A percentile compares a stretch with the other conserved stretches of the same genome.
Conservation (phyloP, 2,329 filamentous ascomycete genomes). For the Pezicula radicicola region DNA sequence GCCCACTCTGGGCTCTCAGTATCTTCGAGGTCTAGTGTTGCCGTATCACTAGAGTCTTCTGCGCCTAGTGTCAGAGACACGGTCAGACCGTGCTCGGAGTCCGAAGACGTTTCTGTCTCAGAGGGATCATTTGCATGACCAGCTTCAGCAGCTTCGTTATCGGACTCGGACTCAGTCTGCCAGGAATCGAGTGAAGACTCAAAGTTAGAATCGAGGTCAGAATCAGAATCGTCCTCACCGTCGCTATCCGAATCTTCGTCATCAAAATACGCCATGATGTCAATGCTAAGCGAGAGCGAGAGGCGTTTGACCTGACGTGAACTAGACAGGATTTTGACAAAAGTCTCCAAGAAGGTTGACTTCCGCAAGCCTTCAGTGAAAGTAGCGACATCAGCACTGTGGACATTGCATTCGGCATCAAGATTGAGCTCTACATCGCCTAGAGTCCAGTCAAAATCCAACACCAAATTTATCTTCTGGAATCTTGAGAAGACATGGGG, state of each 20-base stretch:
- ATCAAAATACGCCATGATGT: conserved; percentile 9
- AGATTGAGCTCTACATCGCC: conserved; percentile 8
- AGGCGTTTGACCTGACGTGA: conserved; percentile 6
- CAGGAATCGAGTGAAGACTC: background rate
- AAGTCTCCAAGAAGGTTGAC: conserved; percentile 10
- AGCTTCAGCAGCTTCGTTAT: background rate
- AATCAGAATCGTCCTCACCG: conserved; percentile 1
- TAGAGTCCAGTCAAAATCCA: conserved; percentile 6
- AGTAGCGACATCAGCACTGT: background rate
- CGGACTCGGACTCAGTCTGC: background rate
- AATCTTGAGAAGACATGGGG: conserved; percentile 18
- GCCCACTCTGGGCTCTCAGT: background rate
- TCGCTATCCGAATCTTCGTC: conserved; percentile 4
- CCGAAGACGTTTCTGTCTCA: background rate
- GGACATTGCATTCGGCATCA: conserved; percentile 6
- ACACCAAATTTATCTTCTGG: conserved; percentile 10
- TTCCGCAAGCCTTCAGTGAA: conserved; percentile 3
- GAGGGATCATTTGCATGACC: background rate
- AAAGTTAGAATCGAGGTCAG: background rate
- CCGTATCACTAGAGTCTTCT: too few species aligned
- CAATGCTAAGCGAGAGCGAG: conserved; percentile 9
- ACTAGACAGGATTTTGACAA: conserved; percentile 11
- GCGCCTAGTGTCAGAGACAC: too few species aligned
- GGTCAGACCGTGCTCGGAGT: background rate
- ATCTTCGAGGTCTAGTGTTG: background rate